phyloP scores from a whole-genome alignment of 2,329 filamentous ascomycete species.

The Trichophyton benhamiae region DNA sequence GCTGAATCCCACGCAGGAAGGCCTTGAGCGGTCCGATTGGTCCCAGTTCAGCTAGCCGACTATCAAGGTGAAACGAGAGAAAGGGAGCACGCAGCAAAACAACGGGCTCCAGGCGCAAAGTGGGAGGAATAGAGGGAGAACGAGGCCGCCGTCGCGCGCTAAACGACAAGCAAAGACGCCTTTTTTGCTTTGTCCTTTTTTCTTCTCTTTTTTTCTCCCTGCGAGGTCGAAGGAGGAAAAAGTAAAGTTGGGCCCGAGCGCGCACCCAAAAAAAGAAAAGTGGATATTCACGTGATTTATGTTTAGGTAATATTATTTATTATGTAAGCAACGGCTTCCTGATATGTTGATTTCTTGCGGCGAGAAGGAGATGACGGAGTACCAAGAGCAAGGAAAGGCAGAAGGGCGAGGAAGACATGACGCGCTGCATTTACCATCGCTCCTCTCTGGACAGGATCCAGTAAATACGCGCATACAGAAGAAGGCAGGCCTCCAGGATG shows the following conservation, averaged over 20 bases:
- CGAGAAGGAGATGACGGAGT: background rate
- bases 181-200: background rate
- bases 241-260: conserved; percentile 1
- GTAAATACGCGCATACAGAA: background rate
- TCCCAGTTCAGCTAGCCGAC: background rate
- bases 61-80: background rate
- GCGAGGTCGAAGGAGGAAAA: background rate
- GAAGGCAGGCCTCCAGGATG: conserved; percentile 6
- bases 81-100: background rate
- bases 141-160: background rate
- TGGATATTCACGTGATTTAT: background rate
- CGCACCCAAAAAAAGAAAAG: background rate
- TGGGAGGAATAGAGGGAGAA: background rate
- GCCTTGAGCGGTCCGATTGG: background rate
- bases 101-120: background rate
- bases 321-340: background rate
- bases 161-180: background rate
- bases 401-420: background rate
- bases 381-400: background rate
- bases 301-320: background rate
- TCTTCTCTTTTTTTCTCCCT: background rate
- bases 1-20: background rate
- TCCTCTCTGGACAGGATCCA: background rate
- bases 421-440: background rate
- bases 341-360: background rate